Base-by-base conservation (phyloP, 495 filamentous ascomycete genomes). In the Hypoxylon fragiforme region DNA sequence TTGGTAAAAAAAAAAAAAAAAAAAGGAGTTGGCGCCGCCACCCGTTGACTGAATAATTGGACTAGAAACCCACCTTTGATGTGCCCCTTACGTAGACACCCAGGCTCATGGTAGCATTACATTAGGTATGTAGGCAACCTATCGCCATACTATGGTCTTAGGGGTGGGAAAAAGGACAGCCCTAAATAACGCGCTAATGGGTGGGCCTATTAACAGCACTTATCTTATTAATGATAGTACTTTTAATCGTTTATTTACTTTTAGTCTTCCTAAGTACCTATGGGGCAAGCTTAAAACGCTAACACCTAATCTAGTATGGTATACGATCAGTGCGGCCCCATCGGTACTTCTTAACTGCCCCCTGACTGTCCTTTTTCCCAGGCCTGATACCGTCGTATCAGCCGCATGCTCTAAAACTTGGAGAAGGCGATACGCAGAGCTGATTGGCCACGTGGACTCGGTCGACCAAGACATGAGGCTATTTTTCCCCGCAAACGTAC, bases 401-500 rank as follows among this genome's bases (percentile, higher is more conserved):
- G 58, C 58, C 52, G 58, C 52, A 57, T 47, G 36, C n/a, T n/a
- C 30, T 52, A 19, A 31, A 22, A 56, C 47, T 51, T 48, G 37
- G 47, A 55, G 51, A 16, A 61, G 42, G 38, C 1, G 7, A 15
- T 7, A 49, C 1, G 26, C 9, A 44, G 38, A 31, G 20, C n/a
- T 53, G 52, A 62, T 62, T 62, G 58, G 58, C 38, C 11, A 20
- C 52, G 12, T 42, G 15, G 30, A 39, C 41, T 44, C 43, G 24
- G n/a, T 26, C 37, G 34, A 53, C 32, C 52, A 37, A 48, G 35
- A 41, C 22, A 21, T 57, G 58, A 62, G 58, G 52, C 58, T 62
- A 57, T 13, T 62, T n/a, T 62, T 62, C 58, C 58, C 58, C 58
- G 58, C 58, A 62, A 62, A 62, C 58, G n/a, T n/a, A n/a, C n/a